These are phyloP conservation scores for Akanthomyces uredinophilus DNA, from an alignment of 2,329 filamentous ascomycete species.

Conservation along the genomic window DNA sequence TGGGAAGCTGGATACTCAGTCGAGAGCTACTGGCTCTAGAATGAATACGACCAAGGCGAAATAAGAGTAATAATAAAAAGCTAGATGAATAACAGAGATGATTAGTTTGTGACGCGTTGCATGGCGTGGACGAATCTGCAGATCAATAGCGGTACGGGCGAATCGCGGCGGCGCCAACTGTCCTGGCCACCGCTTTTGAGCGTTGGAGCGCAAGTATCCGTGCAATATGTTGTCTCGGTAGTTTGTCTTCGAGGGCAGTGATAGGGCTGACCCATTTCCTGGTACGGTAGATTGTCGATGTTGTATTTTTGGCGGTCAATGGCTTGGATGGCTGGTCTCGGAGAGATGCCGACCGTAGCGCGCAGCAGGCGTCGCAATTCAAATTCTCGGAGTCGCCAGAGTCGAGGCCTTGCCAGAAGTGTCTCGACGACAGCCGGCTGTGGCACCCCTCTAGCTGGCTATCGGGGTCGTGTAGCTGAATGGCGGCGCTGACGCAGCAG, in stretches of 20 bases:
- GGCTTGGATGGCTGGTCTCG: conserved; percentile 5
- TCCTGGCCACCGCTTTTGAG: background rate
- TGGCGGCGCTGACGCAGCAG: conserved; percentile 3
- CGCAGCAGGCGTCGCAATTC: background rate
- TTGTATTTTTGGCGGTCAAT: background rate
- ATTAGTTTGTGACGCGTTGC: no score
- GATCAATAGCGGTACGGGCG: background rate
- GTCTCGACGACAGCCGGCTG: conserved; percentile 13
- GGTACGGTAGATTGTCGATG: background rate
- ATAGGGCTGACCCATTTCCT: background rate
- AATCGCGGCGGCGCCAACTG: background rate
- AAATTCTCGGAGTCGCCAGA: background rate
- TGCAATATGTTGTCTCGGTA: background rate
- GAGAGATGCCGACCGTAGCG: conserved; percentile 6
- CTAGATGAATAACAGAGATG: background rate
- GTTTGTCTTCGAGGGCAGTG: background rate
- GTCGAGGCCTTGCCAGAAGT: conserved; percentile 1
- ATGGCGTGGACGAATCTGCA: background rate
- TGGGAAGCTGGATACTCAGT: background rate
- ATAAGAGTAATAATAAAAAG: no score
- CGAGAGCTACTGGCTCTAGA: no score
- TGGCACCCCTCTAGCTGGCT: conserved; percentile 11
- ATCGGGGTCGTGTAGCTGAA: conserved; percentile 9
- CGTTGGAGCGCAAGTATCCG: background rate
- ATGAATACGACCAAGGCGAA: no score